Base-by-base conservation (phyloP, 257 asterid species). In the Fraxinus americana region DNA sequence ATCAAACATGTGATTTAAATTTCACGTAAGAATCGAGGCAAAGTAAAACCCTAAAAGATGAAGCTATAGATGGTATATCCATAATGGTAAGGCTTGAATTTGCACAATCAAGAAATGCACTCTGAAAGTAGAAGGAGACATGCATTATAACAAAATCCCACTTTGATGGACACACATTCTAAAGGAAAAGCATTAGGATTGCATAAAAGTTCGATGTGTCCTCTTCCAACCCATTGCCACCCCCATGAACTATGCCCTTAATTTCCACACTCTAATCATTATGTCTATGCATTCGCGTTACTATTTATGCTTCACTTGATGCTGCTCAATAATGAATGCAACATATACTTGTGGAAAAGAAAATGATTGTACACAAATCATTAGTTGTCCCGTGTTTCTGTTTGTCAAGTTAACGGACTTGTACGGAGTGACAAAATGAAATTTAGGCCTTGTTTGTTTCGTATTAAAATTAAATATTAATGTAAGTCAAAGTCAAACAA, bases 81-180 rank as follows among this genome's bases (percentile, higher is more conserved):
- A 61, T 61, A 10, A 61, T 8, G 68, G 68, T 23, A 61, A 61
- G 32, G 14, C 29, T 59, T 59, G 67, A 59, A 59, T 59, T 21
- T 21, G 29, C 68, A 61, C 68, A 79, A 16, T 52, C 34, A 4
- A 45, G 71, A 71, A 45, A 34, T 43, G 70, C 32, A 61, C 3
- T 39, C n/a, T 66, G 14, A 61, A 61, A 19, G 32, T 10, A 35
- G 16, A 67, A 66, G 7, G 54, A 19, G 35, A 13, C 3, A 41
- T n/a, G 41, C 67, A 38, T 21, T 74, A 74, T 29, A 34, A 27
- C 27, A 79, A 69, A 2, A 66, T 23, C 23, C 21, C 80, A 82
- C 67, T 77, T 72, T 35, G 68, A 75, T 67, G 43, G 83, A 83
- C 89, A 85, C 67, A 75, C 57, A 73, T 72, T 71, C 9, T 21